Evolutionary conservation across 2,329 filamentous ascomycete species (phyloP).

Genomic region (Aschersonia sp.): DNA sequence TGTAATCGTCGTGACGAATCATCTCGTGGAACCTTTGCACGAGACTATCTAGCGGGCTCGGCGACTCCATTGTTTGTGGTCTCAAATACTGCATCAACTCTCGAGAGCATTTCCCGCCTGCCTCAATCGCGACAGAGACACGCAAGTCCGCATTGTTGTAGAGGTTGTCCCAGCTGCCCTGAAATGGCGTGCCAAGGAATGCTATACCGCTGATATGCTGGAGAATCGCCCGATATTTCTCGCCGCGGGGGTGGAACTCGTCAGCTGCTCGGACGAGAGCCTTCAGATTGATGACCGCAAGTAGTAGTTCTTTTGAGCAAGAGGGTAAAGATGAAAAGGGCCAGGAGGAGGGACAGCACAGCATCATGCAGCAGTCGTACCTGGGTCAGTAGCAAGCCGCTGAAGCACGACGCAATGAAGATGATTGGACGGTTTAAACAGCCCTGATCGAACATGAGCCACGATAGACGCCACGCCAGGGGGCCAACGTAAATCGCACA

Average conservation of each 20-base stretch:
- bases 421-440: background rate
- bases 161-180: background rate
- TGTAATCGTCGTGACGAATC: background rate
- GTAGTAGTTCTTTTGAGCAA: background rate
- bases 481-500: background rate
- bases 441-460: background rate
- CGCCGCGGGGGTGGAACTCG: background rate
- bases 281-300: background rate
- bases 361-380: background rate
- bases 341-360: background rate
- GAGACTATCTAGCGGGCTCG: background rate
- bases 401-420: background rate
- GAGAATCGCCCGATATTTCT: background rate
- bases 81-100: background rate
- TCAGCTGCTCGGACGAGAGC: background rate
- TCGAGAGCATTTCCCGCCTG: background rate
- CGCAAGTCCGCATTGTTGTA: background rate
- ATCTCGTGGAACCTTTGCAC: background rate
- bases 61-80: background rate
- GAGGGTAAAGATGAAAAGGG: background rate
- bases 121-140: background rate
- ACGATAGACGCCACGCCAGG: background rate
- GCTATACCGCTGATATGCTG: background rate
- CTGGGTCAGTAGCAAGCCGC: background rate
- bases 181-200: background rate